Evolutionary conservation across 2,329 filamentous ascomycete species (phyloP).

Genomic region (Sclerotinia nivalis): DNA sequence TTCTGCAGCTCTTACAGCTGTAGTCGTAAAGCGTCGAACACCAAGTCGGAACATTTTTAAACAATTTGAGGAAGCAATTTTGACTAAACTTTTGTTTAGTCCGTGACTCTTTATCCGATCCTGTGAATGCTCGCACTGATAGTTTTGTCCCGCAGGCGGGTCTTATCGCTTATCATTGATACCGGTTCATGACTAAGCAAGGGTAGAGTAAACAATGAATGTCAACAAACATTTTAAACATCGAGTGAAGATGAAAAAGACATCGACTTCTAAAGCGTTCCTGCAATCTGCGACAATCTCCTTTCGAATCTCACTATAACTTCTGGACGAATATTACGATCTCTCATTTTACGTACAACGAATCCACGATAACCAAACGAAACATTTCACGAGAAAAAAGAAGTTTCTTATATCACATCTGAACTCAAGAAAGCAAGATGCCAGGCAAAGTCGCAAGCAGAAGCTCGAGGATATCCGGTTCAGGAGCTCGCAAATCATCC

Average conservation of each 20-base stretch:
- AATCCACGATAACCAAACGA: neutral
- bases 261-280: neutral
- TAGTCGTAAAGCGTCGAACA: slow-evolving; percentile 57
- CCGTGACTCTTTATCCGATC: slow-evolving; percentile 12
- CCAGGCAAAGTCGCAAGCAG: slow-evolving; percentile 49
- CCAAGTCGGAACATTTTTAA: slow-evolving; percentile 55
- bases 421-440: slow-evolving; percentile 42
- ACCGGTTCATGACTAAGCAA: slow-evolving; percentile 17
- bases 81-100: neutral
- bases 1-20: slow-evolving; percentile 52
- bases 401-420: neutral
- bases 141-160: slow-evolving; percentile 3
- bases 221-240: slow-evolving; percentile 20
- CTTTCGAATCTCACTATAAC: neutral
- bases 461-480: slow-evolving; percentile 43
- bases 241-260: slow-evolving; percentile 15
- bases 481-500: slow-evolving; percentile 46
- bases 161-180: slow-evolving; percentile 23
- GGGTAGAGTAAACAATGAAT: slow-evolving; percentile 24
- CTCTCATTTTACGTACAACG: neutral
- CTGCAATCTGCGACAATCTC: neutral
- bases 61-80: neutral
- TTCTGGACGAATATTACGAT: neutral
- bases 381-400: neutral
- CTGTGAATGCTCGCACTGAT: neutral